Evolutionary conservation across 2,329 filamentous ascomycete species (phyloP), one percentile per base, ranked within the genome.

Genomic region (Ophiostoma piceae): DNA sequence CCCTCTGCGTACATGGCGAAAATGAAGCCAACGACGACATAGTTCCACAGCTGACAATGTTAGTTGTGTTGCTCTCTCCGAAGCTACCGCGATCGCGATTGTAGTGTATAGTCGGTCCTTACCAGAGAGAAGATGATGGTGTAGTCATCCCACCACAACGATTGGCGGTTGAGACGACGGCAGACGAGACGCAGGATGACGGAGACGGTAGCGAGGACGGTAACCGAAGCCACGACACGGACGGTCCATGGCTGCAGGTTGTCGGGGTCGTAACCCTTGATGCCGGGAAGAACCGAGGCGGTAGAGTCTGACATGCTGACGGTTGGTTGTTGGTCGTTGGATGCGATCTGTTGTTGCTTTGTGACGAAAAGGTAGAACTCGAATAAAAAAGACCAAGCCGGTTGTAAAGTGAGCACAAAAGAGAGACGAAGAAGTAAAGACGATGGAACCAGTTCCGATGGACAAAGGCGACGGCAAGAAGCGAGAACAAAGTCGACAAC

Each of bases 161-260:
- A 11, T 35, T 65, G 62, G 8, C 35, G 32, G 35, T 65, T 65
- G 35, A 65, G 16, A 14, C 19, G 62, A 12, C 62, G 62, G 19
- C 62, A 39, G 62, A 65, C 32, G 9, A 65, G 62, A 39, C 62
- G 62, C 35, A 65, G 19, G 8, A 65, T n/a, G 2, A 65, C 62
- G 2, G 62, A 37, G 19, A 22, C 62, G 9, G 62, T 65, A 35
- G 32, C 32, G 62, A 65, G 62, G 7, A 65, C 62, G 29, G 62
- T 65, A 14, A 65, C 62, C 19, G 62, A 39, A 16, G 62, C n/a
- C 32, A 65, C 62, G 62, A 65, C 62, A 12, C 62, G 35, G 62
- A 65, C 35, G 32, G 62, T 65, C 62, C 62, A 65, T 22, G 62
- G 62, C 62, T 65, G 62, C 62, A 65, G 19, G 35, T 65, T 65